Conservation (phyloP, 2,329 filamentous ascomycete species). For the Colletotrichum lupini region DNA sequence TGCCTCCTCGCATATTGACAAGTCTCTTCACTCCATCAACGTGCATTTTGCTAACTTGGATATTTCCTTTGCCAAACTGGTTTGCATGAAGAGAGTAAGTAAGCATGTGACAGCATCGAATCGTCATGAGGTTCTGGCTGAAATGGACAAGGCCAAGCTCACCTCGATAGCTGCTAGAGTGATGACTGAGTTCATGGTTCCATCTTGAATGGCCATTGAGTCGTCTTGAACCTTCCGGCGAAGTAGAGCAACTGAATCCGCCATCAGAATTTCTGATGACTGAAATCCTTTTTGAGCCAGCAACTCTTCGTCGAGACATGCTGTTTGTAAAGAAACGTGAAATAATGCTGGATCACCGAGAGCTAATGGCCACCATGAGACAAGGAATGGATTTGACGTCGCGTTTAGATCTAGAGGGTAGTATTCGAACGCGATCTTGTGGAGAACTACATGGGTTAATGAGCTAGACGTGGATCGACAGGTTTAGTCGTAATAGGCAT, state of each 20-base stretch:
- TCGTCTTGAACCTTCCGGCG: conserved; percentile 60
- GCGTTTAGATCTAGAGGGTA: conserved; percentile 65
- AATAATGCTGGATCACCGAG: conserved; percentile 67
- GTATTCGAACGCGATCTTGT: conserved; percentile 69
- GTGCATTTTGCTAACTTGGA: conserved; percentile 56
- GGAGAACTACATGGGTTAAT: conserved; percentile 56
- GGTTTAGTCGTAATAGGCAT: conserved; percentile 39
- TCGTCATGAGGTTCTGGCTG: background rate
- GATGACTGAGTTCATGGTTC: conserved; percentile 67
- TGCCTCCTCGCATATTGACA: conserved; percentile 62
- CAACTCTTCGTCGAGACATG: conserved; percentile 65
- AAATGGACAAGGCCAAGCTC: conserved; percentile 32
- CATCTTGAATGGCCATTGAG: conserved; percentile 61
- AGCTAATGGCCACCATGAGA: conserved; percentile 70
- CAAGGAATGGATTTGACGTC: conserved; percentile 66
- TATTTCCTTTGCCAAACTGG: conserved; percentile 65
- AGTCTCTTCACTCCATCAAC: conserved; percentile 61
- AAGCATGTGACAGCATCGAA: background rate
- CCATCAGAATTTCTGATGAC: conserved; percentile 66
- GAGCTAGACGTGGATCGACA: background rate
- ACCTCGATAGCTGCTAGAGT: conserved; percentile 69
- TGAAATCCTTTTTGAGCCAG: conserved; percentile 63
- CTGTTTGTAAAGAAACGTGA: conserved; percentile 69
- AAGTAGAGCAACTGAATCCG: conserved; percentile 64
- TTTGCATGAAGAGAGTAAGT: background rate